These are phyloP conservation scores for Cordyceps sp. DNA, from an alignment of 2,329 filamentous ascomycete species.

Conservation along the genomic window DNA sequence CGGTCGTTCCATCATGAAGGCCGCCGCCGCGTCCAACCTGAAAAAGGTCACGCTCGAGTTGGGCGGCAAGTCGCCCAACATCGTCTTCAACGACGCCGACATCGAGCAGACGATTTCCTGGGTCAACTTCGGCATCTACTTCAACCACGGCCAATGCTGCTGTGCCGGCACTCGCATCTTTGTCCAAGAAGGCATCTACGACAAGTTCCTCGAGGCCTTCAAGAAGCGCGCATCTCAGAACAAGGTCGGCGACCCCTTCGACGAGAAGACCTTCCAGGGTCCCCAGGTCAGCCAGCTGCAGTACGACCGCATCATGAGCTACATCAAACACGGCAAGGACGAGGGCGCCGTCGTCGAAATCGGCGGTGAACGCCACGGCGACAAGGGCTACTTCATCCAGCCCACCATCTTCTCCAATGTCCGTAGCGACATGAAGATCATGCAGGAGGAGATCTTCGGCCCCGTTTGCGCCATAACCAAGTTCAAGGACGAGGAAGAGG, in stretches of 20 bases:
- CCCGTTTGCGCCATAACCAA: constrained; percentile 74
- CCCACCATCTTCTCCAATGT: constrained; percentile 83
- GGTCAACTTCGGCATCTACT: constrained; percentile 58
- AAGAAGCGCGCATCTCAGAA: constrained; percentile 60
- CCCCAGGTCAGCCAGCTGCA: constrained; percentile 75
- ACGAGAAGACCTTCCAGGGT: constrained; percentile 67
- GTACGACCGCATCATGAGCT: constrained; percentile 77
- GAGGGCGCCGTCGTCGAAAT: constrained; percentile 45
- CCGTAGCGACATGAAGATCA: constrained; percentile 71
- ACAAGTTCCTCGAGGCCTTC: constrained; percentile 70
- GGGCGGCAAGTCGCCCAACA: constrained; percentile 67
- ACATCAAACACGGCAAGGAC: constrained; percentile 51
- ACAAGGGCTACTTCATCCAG: constrained; percentile 79
- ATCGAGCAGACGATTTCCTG: constrained; percentile 63
- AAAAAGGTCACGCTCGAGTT: constrained; percentile 74
- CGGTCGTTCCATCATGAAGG: constrained; percentile 66
- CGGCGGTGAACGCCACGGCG: constrained; percentile 37
- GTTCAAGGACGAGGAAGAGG: constrained; percentile 71
- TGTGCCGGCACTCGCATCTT: constrained; percentile 72
- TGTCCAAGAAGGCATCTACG: constrained; percentile 75
- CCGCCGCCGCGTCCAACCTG: constrained; percentile 58
- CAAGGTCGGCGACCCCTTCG: constrained; percentile 72
- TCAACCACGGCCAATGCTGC: constrained; percentile 48
- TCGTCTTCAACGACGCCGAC: constrained; percentile 63
- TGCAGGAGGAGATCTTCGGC: constrained; percentile 85